Base-by-base conservation (phyloP, 2,329 filamentous ascomycete genomes). In the Fusarium citri region DNA sequence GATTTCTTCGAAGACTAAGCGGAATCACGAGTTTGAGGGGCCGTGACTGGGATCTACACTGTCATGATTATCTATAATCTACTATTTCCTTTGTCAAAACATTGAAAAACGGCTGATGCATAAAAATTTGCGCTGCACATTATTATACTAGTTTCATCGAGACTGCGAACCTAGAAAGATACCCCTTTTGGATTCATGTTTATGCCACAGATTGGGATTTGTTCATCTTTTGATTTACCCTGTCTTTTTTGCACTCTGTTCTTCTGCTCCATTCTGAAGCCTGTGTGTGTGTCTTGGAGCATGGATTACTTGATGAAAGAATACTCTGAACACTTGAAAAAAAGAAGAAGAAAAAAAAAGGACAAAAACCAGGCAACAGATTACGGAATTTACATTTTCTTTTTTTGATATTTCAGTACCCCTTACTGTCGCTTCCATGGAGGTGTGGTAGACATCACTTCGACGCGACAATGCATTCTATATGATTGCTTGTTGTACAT, bases 1-100 rank as follows among this genome's bases (percentile, higher is more conserved):
- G 86, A 85, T 57, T 88, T 88, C 79, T 88, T 87, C 71, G 85
- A 86, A 72, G 81, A 83, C 64, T 80, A 66, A 75, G 62, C 43
- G 53, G 51, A 57, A 26, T 18, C 40, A 15, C 46, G 43, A 37
- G 18, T 45, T 45, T 30, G 11, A 31, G 42, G 31, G 57, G 42
- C 60, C 40, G 41, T 51, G 60, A 54, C 54, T 34, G 34, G 58
- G 49, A 54, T 45, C 58, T 31, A 43, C 20, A 37, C 14, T 55
- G 61, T 64, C 63, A 64, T 55, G 57, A 59, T 43, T 57, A 51
- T 55, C 26, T 42, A 51, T 56, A 50, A 59, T 49, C 31, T 42
- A 53, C 45, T 53, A 56, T 76, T 77, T 76, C 71, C 67, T 76
- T 76, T 77, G 75, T 76, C 57, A 69, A 64, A 68, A 34, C 50